Percentiles rank a stretch among this genome's conserved stretches.
Conservation (phyloP, 495 filamentous ascomycete species). For the Evansstolkia leycettana region DNA sequence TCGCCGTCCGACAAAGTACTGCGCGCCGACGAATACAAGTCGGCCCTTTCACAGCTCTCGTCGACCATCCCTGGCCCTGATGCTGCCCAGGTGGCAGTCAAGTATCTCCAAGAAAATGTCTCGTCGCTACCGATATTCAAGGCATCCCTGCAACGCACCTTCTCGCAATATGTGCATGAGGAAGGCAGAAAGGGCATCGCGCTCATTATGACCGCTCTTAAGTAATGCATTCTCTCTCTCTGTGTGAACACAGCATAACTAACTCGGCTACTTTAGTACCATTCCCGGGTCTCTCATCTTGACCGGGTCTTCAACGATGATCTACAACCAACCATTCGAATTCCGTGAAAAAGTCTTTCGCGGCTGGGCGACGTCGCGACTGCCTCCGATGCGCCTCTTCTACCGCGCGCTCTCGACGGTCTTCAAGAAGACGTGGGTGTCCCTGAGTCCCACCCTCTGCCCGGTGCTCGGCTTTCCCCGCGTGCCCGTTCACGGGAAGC, state of each 20-base stretch:
- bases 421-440: slow-evolving; percentile 45
- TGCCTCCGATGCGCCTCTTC: slow-evolving; percentile 43
- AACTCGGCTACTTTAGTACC: slow-evolving; percentile 34
- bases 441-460: slow-evolving; percentile 42
- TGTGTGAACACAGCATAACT: background rate
- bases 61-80: slow-evolving; percentile 17
- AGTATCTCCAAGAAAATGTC: slow-evolving; percentile 38
- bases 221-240: slow-evolving; percentile 26
- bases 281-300: slow-evolving; percentile 53
- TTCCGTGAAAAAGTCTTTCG: slow-evolving; percentile 49
- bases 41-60: slow-evolving; percentile 17
- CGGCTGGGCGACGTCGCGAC: slow-evolving; percentile 43
- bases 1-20: slow-evolving; percentile 20
- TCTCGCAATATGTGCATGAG: slow-evolving; percentile 28
- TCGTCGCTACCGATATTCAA: slow-evolving; percentile 36
- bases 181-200: slow-evolving; percentile 38
- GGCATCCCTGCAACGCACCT: slow-evolving; percentile 28
- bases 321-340: slow-evolving; percentile 49
- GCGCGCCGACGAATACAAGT: slow-evolving; percentile 21
- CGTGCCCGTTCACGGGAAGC: slow-evolving; percentile 47
- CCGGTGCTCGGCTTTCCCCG: slow-evolving; percentile 51
- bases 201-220: slow-evolving; percentile 38
- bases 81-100: slow-evolving; percentile 15
- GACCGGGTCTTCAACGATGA: slow-evolving; percentile 49
- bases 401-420: slow-evolving; percentile 44